Base-by-base conservation (phyloP, 495 filamentous ascomycete genomes). In the Xanthoparmelia taractica region DNA sequence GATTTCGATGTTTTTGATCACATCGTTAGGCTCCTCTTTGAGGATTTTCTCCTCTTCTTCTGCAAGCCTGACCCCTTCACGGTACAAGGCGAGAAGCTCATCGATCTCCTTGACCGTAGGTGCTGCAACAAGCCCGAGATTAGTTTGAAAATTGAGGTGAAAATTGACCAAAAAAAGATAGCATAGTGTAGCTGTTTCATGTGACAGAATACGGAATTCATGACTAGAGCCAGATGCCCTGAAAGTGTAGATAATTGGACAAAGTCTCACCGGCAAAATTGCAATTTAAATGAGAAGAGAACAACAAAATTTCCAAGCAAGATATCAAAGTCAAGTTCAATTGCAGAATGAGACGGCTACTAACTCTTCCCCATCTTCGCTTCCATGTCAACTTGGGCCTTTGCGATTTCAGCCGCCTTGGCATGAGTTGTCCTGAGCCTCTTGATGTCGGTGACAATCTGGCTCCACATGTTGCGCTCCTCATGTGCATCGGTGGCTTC, bases 391-490 rank as follows among this genome's bases (percentile, higher is more conserved):
- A 82, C 72, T 61, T 87, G 86, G 60, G 82, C 78, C 50, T 78
- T 73, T 0, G 76, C 75, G 38, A 85, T 60, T 11, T 73, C 73
- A 45, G 74, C 66, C 12, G 76, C 75, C 36, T 70, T 71, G 8
- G 61, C 64, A 67, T 79, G 71, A 25, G 63, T 65, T 0, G 43
- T 68, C 62, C 73, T 77, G 33, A 74, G 67, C 56, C 70, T 67
- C 58, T 68, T 74, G 34, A 83, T 73, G 66, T 85, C 83, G 50
- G 78, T 81, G 34, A 80, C 75, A 55, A 87, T 84, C 63, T 81
- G 78, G 60, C 79, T 84, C 85, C 85, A 87, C 71, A 87, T 77
- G 61, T 81, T 79, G 50, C 82, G 79, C 70, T 87, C 85, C 71
- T 87, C 85, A 65, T 86, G 81, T 45, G 79, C 80, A 27, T 72